Evolutionary conservation across 306 rosid genomes (phyloP).

Genomic region (Quercus robur): DNA sequence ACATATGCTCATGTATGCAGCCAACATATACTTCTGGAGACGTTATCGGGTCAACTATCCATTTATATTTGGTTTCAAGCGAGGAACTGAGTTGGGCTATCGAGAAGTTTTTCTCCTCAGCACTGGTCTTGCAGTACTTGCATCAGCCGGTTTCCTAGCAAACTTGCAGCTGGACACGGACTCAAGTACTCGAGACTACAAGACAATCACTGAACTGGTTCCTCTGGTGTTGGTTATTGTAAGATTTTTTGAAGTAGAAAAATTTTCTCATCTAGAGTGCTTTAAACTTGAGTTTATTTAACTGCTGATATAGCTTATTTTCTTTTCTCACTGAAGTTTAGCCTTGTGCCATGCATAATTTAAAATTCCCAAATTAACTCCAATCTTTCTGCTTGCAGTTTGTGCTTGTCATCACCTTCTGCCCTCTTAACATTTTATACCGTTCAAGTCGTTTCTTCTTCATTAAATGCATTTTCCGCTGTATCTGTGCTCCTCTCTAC

Average conservation of each 20-base stretch:
- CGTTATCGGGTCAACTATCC: constrained; percentile 62
- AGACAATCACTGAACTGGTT: constrained; percentile 51
- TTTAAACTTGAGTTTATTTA: neutral
- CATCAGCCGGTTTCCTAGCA: constrained; percentile 52
- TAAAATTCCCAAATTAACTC: neutral
- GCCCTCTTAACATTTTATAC: constrained; percentile 57
- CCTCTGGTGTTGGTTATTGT: constrained; percentile 59
- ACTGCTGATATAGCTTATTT: constrained; percentile 1
- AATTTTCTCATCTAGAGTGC: neutral
- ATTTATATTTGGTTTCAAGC: constrained; percentile 68
- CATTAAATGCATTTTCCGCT: constrained; percentile 41
- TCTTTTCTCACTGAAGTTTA: neutral
- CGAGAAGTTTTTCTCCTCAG: constrained; percentile 56
- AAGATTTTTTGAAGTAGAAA: constrained; percentile 29
- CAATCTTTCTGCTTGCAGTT: constrained; percentile 46
- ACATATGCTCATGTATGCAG: constrained; percentile 75
- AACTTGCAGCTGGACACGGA: constrained; percentile 65
- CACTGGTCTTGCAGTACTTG: constrained; percentile 67
- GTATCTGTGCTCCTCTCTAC: constrained; percentile 64
- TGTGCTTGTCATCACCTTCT: constrained; percentile 46
- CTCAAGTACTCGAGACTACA: constrained; percentile 29
- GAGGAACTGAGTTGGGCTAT: constrained; percentile 64
- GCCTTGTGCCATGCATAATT: neutral
- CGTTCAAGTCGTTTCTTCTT: constrained; percentile 69
- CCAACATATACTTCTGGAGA: constrained; percentile 63